A percentile compares a stretch with the other conserved stretches of the same genome.
These are phyloP conservation scores for Penicillium sp. DNA, from an alignment of 2,329 filamentous ascomycete species.

Conservation along the genomic window DNA sequence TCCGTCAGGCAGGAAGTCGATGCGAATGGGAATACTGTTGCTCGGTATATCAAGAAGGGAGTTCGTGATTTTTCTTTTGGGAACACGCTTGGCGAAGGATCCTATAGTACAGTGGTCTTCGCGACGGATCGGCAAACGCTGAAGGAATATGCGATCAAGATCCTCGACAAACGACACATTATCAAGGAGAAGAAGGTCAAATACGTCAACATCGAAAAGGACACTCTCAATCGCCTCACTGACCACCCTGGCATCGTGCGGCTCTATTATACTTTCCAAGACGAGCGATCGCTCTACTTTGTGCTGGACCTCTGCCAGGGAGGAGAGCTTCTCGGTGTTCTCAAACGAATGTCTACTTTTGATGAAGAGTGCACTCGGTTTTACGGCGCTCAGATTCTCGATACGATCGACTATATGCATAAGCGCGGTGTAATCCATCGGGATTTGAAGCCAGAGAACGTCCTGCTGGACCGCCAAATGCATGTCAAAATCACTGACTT, in stretches of 20 bases:
- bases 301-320: constrained; percentile 89
- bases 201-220: constrained; percentile 99
- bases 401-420: constrained; percentile 98
- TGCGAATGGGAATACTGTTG: constrained; percentile 71
- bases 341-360: constrained; percentile 93
- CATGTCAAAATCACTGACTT: constrained; percentile 99
- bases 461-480: constrained; percentile 90
- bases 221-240: constrained; percentile 90
- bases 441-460: constrained; percentile 94
- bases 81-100: constrained; percentile 84
- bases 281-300: constrained; percentile 93
- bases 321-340: constrained; percentile 81
- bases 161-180: constrained; percentile 95
- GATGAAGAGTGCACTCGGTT: constrained; percentile 91
- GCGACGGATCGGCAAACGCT: constrained; percentile 89
- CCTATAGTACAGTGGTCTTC: constrained; percentile 91
- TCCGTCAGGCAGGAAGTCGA: constrained; percentile 77
- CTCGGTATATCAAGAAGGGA: constrained; percentile 87
- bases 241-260: constrained; percentile 95
- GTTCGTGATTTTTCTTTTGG: constrained; percentile 96
- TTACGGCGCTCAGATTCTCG: constrained; percentile 91
- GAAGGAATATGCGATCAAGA: constrained; percentile 97
- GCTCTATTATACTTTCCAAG: constrained; percentile 97
- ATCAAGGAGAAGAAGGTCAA: constrained; percentile 99
- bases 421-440: constrained; percentile 91